Evolutionary conservation across 495 filamentous ascomycete genomes (phyloP), one percentile per base, ranked within the genome.

Genomic region (Xylaria scruposa): DNA sequence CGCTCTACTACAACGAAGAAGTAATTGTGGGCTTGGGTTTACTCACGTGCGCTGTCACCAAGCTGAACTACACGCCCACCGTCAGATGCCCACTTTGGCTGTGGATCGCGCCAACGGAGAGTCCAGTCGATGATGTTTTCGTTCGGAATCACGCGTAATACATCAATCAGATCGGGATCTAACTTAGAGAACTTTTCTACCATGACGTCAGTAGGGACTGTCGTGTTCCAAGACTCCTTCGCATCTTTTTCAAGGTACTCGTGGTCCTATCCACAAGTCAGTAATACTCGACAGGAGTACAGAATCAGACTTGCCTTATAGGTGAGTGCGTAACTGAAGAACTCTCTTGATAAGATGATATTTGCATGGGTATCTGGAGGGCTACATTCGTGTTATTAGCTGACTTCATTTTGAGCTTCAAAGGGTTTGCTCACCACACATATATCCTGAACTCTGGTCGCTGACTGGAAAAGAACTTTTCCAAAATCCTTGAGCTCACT

Each of bases 11-110:
- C 15, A 9, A 26, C 3, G 29, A 24, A 26, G 19, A 7, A 49
- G 10, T 49, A 12, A 31, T 4, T 0, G 26, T 15, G 24, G 6
- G n/a, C 21, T 7, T 31, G 29, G 33, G 38, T 1, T 5, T 78
- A 91, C 15, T 89, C 85, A 79, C 92, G 91, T 29, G 90, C 90
- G 3, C 86, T 83, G 70, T 91, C 91, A 13, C 90, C 90, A 58
- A 91, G 78, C 59, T 89, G 82, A 60, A 86, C 82, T 9, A 90
- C 87, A 17, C 84, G 85, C 13, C 83, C 87, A 8, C 82, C 81
- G 26, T 82, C 77, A 29, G 85, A 89, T 0, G 86, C 80, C 90
- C 90, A 92, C 4, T 81, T 84, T 5, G 87, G 86, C 17, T 89
- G 82, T 4, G 88, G 88, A 72, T 91, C 86, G 40, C 90, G 82